Base-by-base conservation (phyloP, 371 early-diverging fungal genomes). In the Capniomyces stellatus region DNA sequence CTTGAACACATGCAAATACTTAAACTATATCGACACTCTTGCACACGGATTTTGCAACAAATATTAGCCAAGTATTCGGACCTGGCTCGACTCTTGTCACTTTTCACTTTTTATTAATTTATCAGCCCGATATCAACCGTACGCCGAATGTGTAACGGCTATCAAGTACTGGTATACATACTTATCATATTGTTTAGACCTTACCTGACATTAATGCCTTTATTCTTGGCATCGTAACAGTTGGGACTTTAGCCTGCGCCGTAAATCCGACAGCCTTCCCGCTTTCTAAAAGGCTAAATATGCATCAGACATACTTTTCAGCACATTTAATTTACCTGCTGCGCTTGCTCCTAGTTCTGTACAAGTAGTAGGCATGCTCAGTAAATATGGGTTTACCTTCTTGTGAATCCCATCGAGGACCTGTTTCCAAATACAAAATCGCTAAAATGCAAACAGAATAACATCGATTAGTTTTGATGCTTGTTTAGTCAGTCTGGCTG, bases 181-280 rank as follows among this genome's bases (percentile, higher is more conserved):
- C 65, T 87, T 89, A 44, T 22, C 44, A 10, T 22, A 6, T 10
- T 44, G 8, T 10, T 10, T n/a, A 44, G 25, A 4, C 19, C 1
- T 73, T 73, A 46, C 92, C 93, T 8, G 97, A 92, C n/a, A 84
- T 88, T 39, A 96, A 58, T 3, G 90, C 94, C 63, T 92, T 93
- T 54, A 96, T 75, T 21, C 97, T 77, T 55, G 93, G 95, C 64
- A 92, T 73, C 12, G 95, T 94, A 1, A 92, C 93, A 0, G 97
- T 96, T 1, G 97, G 95, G 18, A 94, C 82, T 31, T 79, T 75
- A 12, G 87, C 88, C 42, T 66, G 60, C 0, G 82, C 82, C 19
- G 81, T 81, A 58, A 74, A 86, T 81, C 27, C 59, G 57, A 52
- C 40, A 19, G 67, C 67, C 24, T 44, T 40, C 22, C 67, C 67